These are phyloP conservation scores for Coelastrella sp. DNA, from an alignment of 139 green algal species.

Conservation along the genomic window DNA sequence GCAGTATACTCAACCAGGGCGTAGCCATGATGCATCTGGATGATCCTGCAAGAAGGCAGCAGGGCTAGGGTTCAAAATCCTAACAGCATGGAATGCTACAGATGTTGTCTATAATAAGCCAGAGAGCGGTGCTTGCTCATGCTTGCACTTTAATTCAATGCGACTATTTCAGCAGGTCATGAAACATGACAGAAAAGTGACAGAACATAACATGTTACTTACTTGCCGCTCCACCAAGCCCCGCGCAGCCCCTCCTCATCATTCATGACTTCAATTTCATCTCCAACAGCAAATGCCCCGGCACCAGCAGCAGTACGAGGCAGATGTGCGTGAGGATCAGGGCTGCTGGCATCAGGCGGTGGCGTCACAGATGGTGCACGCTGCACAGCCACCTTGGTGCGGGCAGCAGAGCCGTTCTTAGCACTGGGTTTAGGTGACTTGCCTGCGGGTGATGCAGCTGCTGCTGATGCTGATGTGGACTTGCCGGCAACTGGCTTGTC, in stretches of 20 bases:
- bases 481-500: background rate
- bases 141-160: too few relatives aligned
- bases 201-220: background rate
- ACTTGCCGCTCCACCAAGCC: conserved; percentile 47
- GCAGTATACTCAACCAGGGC: conserved; percentile 60
- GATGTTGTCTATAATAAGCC: too few relatives aligned
- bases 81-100: too few relatives aligned
- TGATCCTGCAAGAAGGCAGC: background rate
- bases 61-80: background rate
- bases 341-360: background rate
- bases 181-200: too few relatives aligned
- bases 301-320: conserved; percentile 22
- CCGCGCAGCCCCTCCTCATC: conserved; percentile 59
- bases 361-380: background rate
- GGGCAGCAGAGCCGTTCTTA: background rate
- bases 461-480: background rate
- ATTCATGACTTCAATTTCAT: conserved; percentile 51
- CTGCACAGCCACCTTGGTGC: background rate
- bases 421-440: background rate
- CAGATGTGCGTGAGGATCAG: conserved; percentile 13
- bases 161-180: too few relatives aligned
- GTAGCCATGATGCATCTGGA: conserved; percentile 5
- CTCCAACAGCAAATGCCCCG: conserved; percentile 32
- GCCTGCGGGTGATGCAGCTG: conserved; percentile 5
- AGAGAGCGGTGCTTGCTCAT: too few relatives aligned